Percentiles rank a stretch among this genome's conserved stretches.
phyloP scores from a whole-genome alignment of 1,139 yeast genomes.

The Nakaseomyces bracarensis region DNA sequence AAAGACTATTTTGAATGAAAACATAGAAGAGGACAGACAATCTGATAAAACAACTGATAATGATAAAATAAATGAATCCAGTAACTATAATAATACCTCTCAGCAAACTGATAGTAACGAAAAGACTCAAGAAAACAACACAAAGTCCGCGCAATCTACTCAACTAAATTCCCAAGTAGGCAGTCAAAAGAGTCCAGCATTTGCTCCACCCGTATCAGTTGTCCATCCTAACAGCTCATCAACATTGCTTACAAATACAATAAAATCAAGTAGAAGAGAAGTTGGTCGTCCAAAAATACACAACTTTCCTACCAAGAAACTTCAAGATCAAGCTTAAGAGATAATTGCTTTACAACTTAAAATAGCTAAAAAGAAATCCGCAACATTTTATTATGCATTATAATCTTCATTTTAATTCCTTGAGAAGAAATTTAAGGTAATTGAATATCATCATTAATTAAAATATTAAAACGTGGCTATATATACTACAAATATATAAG shows the following conservation, averaged over 20 bases:
- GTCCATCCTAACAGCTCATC: conserved; percentile 22
- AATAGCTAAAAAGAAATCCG: too few species aligned
- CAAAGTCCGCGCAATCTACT: not conserved
- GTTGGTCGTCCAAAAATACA: conserved; percentile 30
- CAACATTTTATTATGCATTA: not conserved
- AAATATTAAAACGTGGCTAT: not conserved
- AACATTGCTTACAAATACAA: not conserved
- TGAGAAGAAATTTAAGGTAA: not conserved
- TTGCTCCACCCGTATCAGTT: conserved; percentile 24
- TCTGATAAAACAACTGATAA: not conserved
- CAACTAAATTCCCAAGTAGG: not conserved
- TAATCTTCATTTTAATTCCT: not conserved
- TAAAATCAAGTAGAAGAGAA: conserved; percentile 19
- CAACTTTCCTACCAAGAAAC: not conserved
- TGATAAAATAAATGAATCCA: too few species aligned
- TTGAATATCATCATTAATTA: not conserved
- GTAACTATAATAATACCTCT: too few species aligned
- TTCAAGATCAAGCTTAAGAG: conserved; percentile 9
- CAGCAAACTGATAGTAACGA: not conserved
- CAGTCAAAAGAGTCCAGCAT: conserved; percentile 10
- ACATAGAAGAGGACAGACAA: not conserved
- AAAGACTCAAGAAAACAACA: not conserved
- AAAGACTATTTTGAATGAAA: not conserved
- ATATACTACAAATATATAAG: not conserved
- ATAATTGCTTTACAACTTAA: too few species aligned